Percentiles rank a stretch among this genome's conserved stretches.
phyloP scores from a whole-genome alignment of 202 grass and related monocot genomes.

The Bolboschoenoplectus hybrid region DNA sequence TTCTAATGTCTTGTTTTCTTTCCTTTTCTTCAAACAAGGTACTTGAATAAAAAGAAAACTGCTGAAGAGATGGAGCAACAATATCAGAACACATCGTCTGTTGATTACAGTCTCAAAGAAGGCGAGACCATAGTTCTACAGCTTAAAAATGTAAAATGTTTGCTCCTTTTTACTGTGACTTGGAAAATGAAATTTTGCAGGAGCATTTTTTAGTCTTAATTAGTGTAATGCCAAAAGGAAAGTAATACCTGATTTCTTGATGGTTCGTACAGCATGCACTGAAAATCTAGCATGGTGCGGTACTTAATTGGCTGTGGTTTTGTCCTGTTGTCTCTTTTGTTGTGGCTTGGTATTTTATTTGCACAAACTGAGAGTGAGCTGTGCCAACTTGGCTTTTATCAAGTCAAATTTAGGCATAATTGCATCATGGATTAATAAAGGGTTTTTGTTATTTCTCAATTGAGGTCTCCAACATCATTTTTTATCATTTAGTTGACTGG shows the following conservation, averaged over 20 bases:
- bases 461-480: neutral
- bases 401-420: conserved; percentile 28
- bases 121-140: conserved; percentile 98
- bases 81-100: conserved; percentile 78
- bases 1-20: conserved; percentile 19
- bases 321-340: conserved; percentile 6
- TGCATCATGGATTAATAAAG: neutral
- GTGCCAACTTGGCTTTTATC: neutral
- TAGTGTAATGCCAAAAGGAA: neutral
- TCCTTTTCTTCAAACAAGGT: conserved; percentile 69
- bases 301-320: neutral
- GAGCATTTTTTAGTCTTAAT: neutral
- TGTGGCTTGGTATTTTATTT: neutral
- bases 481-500: conserved; percentile 6
- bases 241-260: neutral
- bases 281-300: neutral
- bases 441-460: neutral
- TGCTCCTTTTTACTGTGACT: conserved; percentile 34
- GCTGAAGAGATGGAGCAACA: conserved; percentile 99
- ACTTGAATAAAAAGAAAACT: conserved; percentile 93
- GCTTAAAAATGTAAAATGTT: conserved; percentile 76
- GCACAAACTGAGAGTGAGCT: neutral
- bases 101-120: conserved; percentile 99
- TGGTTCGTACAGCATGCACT: neutral
- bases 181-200: neutral